Percentiles rank a stretch among this genome's conserved stretches.
Evolutionary conservation across 2,329 filamentous ascomycete genomes (phyloP).

Genomic region (Diaporthe destruens): DNA sequence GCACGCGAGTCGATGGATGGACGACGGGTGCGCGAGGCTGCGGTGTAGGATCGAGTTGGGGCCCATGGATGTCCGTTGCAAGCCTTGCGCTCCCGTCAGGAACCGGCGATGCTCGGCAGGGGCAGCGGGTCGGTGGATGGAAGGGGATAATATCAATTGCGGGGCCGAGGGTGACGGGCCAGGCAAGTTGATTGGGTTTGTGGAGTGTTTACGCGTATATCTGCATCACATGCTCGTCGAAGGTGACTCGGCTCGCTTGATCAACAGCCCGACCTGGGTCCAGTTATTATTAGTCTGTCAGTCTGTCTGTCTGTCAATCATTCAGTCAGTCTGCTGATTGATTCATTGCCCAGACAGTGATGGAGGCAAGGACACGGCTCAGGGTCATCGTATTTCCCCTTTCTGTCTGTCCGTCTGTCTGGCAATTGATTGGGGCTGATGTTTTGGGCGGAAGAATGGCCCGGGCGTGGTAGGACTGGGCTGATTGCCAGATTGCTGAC

Average conservation of each 20-base stretch:
- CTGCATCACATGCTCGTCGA: not conserved
- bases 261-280: not conserved
- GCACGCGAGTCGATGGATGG: not conserved
- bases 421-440: not conserved
- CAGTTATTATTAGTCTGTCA: not conserved
- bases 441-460: not conserved
- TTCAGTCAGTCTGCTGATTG: not conserved
- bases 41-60: not conserved
- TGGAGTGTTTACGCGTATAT: not conserved
- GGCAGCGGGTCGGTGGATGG: conserved; percentile 5
- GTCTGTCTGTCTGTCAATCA: not conserved
- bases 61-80: not conserved
- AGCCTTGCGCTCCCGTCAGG: conserved; percentile 1
- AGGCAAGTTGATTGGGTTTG: not conserved
- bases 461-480: too few relatives aligned
- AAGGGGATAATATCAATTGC: not conserved
- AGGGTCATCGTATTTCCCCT: too few relatives aligned
- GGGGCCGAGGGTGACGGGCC: not conserved
- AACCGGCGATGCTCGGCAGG: conserved; percentile 1
- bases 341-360: not conserved
- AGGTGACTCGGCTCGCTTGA: not conserved
- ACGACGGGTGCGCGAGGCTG: not conserved
- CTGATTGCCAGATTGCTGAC: not conserved
- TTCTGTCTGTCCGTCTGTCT: not conserved
- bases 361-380: not conserved